Base-by-base conservation (phyloP, 1,284 basidiomycete species). In the Tremellales sp. region DNA sequence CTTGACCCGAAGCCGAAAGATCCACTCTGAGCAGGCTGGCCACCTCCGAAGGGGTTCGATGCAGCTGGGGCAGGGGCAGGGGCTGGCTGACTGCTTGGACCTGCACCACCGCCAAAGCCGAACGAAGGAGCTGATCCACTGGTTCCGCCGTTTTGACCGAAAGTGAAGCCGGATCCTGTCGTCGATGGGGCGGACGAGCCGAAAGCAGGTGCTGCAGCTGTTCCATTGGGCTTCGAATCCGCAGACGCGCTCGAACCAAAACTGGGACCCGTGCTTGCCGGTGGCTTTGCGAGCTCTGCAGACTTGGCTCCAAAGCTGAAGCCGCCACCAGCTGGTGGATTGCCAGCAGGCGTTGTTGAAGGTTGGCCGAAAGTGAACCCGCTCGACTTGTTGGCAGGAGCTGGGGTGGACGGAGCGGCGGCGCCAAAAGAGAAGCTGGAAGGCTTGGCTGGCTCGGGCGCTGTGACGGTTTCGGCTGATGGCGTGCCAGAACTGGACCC, bases 351-450 rank as follows among this genome's bases (percentile, higher is more conserved):
- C n/a, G 33, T 45, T 11, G 29, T 39, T 5, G 51, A 39, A 25
- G 49, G 36, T 31, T 54, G 53, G 41, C 53, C 50, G 19, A 64
- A 62, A 21, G 36, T 45, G 51, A 62, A 63, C 3, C 57, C 54
- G 11, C 42, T 41, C 24, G 49, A 55, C 11, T 45, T 46, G 33
- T 49, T 43, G 10, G 49, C 25, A 33, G 49, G 43, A 13, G 56
- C 33, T 4, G 50, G 13, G 17, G 54, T 31, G 2, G 54, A 12
- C 10, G 46, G 11, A 4, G 41, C 43, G 17, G 37, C n/a, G 11
- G 36, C 24, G 12, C 57, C 57, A 41, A 58, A 58, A 3, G 39
- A 43, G 45, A 53, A 54, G 29, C 26, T 7, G 33, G 43, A 31
- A 21, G 52, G 48, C 40, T 49, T 54, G 2, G 55, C 24, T 4